phyloP scores from a whole-genome alignment of 441 rosid species.

The Eugenia klotzschiana region DNA sequence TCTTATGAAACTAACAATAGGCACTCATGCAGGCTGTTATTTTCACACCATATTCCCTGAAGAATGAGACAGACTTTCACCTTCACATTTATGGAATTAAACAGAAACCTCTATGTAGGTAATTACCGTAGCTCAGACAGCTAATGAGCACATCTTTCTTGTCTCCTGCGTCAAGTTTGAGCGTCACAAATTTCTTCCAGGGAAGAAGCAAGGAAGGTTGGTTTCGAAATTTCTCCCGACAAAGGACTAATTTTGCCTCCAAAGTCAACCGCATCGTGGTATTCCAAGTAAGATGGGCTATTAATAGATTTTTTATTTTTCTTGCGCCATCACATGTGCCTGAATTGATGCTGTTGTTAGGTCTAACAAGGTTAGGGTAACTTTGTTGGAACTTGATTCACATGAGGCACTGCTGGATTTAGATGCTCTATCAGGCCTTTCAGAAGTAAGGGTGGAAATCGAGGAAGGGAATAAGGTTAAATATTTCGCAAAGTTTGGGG shows the following conservation, averaged over 20 bases:
- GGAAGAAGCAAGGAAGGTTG: conserved; percentile 42
- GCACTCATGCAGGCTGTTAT: conserved; percentile 59
- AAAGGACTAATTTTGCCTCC: conserved; percentile 59
- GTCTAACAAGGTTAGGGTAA: conserved; percentile 53
- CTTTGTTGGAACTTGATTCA: conserved; percentile 34
- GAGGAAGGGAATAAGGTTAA: conserved; percentile 40
- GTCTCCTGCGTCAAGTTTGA: background rate
- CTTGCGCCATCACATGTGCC: conserved; percentile 7
- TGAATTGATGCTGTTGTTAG: conserved; percentile 19
- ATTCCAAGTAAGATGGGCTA: conserved; percentile 40
- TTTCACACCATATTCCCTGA: conserved; percentile 60
- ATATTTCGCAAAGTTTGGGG: conserved; percentile 62
- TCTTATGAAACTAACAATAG: background rate
- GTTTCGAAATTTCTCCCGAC: conserved; percentile 45
- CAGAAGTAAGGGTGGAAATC: conserved; percentile 66
- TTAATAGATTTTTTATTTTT: background rate
- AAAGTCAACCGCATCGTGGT: conserved; percentile 64
- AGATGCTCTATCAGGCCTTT: conserved; percentile 78
- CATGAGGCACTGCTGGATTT: conserved; percentile 60
- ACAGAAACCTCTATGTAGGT: conserved; percentile 66
- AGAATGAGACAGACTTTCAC: conserved; percentile 59
- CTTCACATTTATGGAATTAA: conserved; percentile 40
- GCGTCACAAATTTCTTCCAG: conserved; percentile 13
- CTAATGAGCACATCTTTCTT: conserved; percentile 2
- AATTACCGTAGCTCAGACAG: conserved; percentile 7